phyloP scores from a whole-genome alignment of 2,329 filamentous ascomycete species.

The Apiospora phragmitis region DNA sequence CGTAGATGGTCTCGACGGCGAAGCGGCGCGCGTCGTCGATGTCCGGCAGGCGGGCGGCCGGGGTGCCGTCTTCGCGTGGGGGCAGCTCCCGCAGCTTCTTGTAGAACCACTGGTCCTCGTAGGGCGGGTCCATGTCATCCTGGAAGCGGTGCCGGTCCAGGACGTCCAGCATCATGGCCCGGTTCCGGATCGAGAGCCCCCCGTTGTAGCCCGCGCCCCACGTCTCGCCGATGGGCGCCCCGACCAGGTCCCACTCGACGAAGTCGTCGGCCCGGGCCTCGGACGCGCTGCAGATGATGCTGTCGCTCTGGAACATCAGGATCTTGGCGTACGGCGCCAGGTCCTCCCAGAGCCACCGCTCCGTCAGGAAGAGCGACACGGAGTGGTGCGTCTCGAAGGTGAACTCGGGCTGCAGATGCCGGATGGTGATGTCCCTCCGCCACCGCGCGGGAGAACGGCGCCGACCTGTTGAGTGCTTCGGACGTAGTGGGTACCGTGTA shows the following conservation, averaged over 20 bases:
- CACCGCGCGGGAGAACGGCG: constrained; percentile 38
- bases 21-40: constrained; percentile 27
- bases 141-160: constrained; percentile 19
- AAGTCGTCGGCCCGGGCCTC: constrained; percentile 34
- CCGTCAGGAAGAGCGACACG: constrained; percentile 38
- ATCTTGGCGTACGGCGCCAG: constrained; percentile 34
- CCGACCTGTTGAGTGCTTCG: constrained; percentile 20
- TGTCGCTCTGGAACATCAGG: constrained; percentile 41
- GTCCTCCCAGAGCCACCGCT: constrained; percentile 39
- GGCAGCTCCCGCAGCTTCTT: neutral
- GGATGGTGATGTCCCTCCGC: constrained; percentile 36
- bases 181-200: constrained; percentile 33
- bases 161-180: constrained; percentile 26
- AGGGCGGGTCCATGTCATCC: constrained; percentile 20
- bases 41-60: constrained; percentile 26
- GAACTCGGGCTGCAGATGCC: constrained; percentile 35
- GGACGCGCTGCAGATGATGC: constrained; percentile 36
- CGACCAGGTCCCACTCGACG: constrained; percentile 35
- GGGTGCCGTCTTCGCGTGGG: constrained; percentile 1
- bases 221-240: constrained; percentile 28
- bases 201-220: constrained; percentile 32
- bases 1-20: constrained; percentile 32
- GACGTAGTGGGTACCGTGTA: constrained; percentile 37
- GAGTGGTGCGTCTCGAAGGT: constrained; percentile 33
- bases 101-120: constrained; percentile 36